Base-by-base conservation (phyloP, 208 protist genomes). In the Trypanosoma theileri region DNA sequence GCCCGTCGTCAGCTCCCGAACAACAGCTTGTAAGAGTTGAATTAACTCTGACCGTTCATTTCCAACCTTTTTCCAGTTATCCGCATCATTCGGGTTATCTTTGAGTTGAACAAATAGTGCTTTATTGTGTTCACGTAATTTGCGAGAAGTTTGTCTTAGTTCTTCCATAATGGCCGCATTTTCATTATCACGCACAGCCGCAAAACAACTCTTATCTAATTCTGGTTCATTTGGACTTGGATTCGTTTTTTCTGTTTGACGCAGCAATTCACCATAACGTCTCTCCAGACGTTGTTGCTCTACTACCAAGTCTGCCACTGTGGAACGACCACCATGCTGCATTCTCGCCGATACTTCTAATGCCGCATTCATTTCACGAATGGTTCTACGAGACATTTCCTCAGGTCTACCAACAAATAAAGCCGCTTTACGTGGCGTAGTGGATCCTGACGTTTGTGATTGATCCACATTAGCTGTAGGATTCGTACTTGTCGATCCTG, bases 21-120 rank as follows among this genome's bases (percentile, higher is more conserved):
- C 58, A 22, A 80, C 78, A 17, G 63, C 62, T 51, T 81, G 70
- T 56, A 97, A 75, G 40, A 97, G 66, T 52, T 71, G 67, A 51
- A 86, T 93, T 28, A 97, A 79, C 69, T 97, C 93, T 16, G 67
- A 48, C 2, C 93, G 76, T 70, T 92, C 93, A 66, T 92, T 95
- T 50, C 71, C 71, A 48, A 97, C 77, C 73, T 97, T 97, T 28
- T 80, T 80, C 91, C 93, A 97, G 81, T 97, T 97, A 72, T 97
- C 89, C 16, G 66, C 57, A 65, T 97, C 93, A 65, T 97, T 93
- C 12, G 93, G 93, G 71, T 95, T 95, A 61, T 97, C 93, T 48
- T 89, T 88, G 14, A 97, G 89, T 69, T 94, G 89, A 45, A 83
- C 87, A 76, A 85, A 94, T 31, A 97, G 79, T 14, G 83, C 67